Base-by-base conservation (phyloP, 2,329 filamentous ascomycete genomes). In the Bipolaris cookei region DNA sequence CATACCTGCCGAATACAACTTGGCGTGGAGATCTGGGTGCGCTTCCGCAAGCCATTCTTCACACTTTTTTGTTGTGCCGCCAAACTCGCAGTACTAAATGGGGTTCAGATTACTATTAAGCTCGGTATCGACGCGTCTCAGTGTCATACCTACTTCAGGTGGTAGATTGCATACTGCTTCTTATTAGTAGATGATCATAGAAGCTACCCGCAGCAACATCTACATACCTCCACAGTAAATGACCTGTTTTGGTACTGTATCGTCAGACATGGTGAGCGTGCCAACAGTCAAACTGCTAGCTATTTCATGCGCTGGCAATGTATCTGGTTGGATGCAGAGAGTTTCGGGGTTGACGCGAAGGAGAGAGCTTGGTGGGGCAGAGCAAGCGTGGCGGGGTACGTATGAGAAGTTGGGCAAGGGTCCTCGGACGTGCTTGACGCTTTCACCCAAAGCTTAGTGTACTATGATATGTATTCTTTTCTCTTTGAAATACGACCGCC, bases 21-120 rank as follows among this genome's bases (percentile, higher is more conserved):
- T 82, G 61, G 85, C 78, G 78, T 96, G 96, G 76, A 97, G 81
- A 44, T 84, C 82, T 3, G 88, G 85, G 69, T 97, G 84, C 64
- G 87, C 84, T 64, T 88, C 86, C 71, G 91, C 82, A 18, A 99
- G 87, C 95, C 95, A 99, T 77, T 98, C 93, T 78, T 94, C 90
- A 81, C 95, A 99, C 81, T 97, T 99, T 80, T 92, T 97, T 21
- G 90, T 89, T 37, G 93, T 98, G 64, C 93, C 94, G 73, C 95
- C 95, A 79, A 97, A 98, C 81, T 99, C 95, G 83, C 95, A 99
- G 81, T 97, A 99, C 95, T 98, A 80, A 8, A 13, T 34, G 6
- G 13, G 7, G 25, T 20, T n/a, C 8, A 5, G 14, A 39, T 73
- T 39, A 72, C 63, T 20, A 3, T 28, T 39, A 4, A 38, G 25